A percentile compares a stretch with the other conserved stretches of the same genome.
Conservation (phyloP, 805 yeast species). For the Komagataella pseudopastoris region DNA sequence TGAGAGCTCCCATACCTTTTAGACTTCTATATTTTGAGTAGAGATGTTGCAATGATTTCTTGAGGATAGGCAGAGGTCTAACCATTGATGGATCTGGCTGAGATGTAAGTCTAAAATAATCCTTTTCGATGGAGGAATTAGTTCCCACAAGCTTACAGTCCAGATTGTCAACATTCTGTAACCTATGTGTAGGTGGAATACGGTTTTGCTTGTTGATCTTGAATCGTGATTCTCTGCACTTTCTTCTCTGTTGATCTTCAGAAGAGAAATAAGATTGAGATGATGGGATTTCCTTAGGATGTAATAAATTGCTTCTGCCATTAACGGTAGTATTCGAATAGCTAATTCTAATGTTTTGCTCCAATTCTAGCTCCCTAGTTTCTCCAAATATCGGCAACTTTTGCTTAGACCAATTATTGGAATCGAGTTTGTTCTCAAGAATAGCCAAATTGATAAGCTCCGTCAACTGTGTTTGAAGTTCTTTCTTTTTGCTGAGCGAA, state of each 20-base stretch:
- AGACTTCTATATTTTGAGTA: constrained; percentile 33
- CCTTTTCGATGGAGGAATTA: constrained; percentile 55
- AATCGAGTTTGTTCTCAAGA: constrained; percentile 24
- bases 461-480: constrained; percentile 37
- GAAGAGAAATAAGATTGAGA: neutral
- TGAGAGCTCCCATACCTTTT: constrained; percentile 14
- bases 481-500: constrained; percentile 14
- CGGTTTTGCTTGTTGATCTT: neutral
- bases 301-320: neutral
- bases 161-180: neutral
- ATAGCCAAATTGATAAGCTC: constrained; percentile 34
- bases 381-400: constrained; percentile 29
- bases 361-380: neutral
- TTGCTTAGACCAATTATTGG: constrained; percentile 41
- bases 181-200: neutral
- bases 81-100: constrained; percentile 81
- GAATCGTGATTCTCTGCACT: neutral
- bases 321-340: too few species aligned
- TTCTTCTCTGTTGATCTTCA: neutral
- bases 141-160: constrained; percentile 36
- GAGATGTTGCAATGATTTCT: constrained; percentile 41
- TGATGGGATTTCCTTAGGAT: neutral
- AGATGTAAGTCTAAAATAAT: constrained; percentile 74
- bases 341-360: neutral
- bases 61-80: constrained; percentile 55